Evolutionary conservation across 2,329 filamentous ascomycete genomes (phyloP).

Genomic region (Ophiostoma angusticollis): DNA sequence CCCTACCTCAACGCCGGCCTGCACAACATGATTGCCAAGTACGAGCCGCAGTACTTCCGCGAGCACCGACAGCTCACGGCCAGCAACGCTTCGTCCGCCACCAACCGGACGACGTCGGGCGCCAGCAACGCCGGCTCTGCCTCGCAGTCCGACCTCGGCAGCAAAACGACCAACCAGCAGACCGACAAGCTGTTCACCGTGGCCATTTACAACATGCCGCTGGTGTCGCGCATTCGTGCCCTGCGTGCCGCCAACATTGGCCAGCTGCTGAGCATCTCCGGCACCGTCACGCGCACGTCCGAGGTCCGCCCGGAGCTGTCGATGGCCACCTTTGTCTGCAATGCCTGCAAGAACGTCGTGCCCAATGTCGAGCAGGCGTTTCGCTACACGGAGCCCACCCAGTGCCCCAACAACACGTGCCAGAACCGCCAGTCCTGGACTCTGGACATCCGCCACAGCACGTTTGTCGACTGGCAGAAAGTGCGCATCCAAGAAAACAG

Average conservation of each 20-base stretch:
- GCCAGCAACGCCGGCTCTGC: constrained; percentile 48
- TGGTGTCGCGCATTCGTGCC: constrained; percentile 75
- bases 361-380: constrained; percentile 95
- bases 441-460: constrained; percentile 91
- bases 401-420: constrained; percentile 81
- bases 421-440: constrained; percentile 89
- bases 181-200: constrained; percentile 92
- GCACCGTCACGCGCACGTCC: constrained; percentile 90
- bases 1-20: constrained; percentile 81
- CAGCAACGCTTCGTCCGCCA: constrained; percentile 29
- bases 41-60: constrained; percentile 87
- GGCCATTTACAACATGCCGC: constrained; percentile 83
- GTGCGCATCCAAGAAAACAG: constrained; percentile 97
- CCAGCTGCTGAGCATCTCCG: constrained; percentile 86
- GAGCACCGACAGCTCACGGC: constrained; percentile 78
- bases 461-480: constrained; percentile 98
- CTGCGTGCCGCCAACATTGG: constrained; percentile 84
- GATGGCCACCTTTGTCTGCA: constrained; percentile 82
- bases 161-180: constrained; percentile 79
- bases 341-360: constrained; percentile 71
- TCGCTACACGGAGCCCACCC: constrained; percentile 89
- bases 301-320: constrained; percentile 92
- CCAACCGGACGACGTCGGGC: constrained; percentile 56
- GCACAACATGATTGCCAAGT: constrained; percentile 86
- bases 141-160: constrained; percentile 52